Evolutionary conservation across 495 filamentous ascomycete genomes (phyloP).

Genomic region (Collariella sp.): DNA sequence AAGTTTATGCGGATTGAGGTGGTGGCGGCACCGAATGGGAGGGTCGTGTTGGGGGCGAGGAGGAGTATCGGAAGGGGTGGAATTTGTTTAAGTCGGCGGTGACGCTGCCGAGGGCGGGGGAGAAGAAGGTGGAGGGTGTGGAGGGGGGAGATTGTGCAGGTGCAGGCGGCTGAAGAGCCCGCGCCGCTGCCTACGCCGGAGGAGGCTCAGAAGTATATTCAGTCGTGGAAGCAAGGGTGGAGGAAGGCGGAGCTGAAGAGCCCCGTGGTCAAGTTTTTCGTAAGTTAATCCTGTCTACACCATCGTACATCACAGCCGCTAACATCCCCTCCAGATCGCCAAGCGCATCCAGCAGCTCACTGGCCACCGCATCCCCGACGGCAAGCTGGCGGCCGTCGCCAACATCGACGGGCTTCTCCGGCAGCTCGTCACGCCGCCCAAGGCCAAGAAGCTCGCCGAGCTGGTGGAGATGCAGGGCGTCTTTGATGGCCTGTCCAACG

Average conservation of each 20-base stretch:
- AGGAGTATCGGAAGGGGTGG: conserved; percentile 1
- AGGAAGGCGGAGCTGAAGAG: conserved; percentile 48
- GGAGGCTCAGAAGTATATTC: conserved; percentile 22
- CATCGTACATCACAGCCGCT: not conserved
- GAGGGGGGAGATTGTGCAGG: not conserved
- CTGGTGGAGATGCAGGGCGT: conserved; percentile 33
- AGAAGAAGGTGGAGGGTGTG: not conserved
- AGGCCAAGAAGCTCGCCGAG: conserved; percentile 47
- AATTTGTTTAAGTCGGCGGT: not conserved
- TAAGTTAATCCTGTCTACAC: conserved; percentile 14
- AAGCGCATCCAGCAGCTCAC: conserved; percentile 74
- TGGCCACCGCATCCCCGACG: conserved; percentile 63
- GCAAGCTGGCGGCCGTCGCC: conserved; percentile 43
- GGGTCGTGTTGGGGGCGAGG: conserved; percentile 17
- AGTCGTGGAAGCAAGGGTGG: conserved; percentile 43
- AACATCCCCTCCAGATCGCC: conserved; percentile 44
- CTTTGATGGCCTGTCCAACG: conserved; percentile 54
- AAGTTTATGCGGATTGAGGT: conserved; percentile 13
- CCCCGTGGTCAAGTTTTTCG: conserved; percentile 61
- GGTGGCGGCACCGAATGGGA: conserved; percentile 15
- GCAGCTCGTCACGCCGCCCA: conserved; percentile 47
- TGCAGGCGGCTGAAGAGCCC: not conserved
- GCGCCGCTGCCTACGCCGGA: conserved; percentile 12
- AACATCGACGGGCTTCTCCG: conserved; percentile 51
- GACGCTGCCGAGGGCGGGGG: conserved; percentile 4